Base-by-base conservation (phyloP, 164 flowering plant genomes). In the Macadamia integrifolia region DNA sequence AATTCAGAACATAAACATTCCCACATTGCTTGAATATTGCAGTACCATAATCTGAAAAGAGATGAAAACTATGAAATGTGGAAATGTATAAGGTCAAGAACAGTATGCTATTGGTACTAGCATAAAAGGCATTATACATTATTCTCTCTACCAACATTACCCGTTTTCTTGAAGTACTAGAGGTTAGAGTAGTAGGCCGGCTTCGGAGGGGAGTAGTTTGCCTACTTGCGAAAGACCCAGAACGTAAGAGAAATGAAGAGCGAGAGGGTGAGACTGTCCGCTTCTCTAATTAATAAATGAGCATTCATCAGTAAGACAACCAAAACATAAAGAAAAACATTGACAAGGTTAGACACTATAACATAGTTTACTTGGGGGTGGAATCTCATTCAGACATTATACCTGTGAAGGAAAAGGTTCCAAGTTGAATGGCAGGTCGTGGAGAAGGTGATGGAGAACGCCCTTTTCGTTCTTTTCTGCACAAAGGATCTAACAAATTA, bases 391-490 rank as follows among this genome's bases (percentile, higher is more conserved):
- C 82, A 80, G 65, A 68, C 71, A 66, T 71, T 81, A 35, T 35
- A 64, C 83, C 71, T 50, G 87, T 78, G 71, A 83, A 82, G 35
- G 88, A 72, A 77, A 86, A 86, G 3, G 75, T 78, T 64, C 77
- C 84, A n/a, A 75, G 76, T 50, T 71, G 82, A 48, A 67, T 79
- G 17, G 82, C 67, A 71, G 67, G 76, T 48, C 71, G 73, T 58
- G 84, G 82, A 64, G 88, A 73, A 69, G 89, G 93, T 69, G 93
- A 84, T 11, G 82, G 84, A 46, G 92, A 81, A 52, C 74, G 85
- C 42, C 80, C 84, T 74, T 78, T 85, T 50, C 96, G 85, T 32
- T 80, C 84, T 74, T 78, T 85, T 50, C 96, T 88, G 86, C 77
- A 71, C 11, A 13, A 42, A 31, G 62, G 9, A 66, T 59, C 10